Evolutionary conservation across 768 basidiomycete species (phyloP).

Genomic region (Suillus variegatus): DNA sequence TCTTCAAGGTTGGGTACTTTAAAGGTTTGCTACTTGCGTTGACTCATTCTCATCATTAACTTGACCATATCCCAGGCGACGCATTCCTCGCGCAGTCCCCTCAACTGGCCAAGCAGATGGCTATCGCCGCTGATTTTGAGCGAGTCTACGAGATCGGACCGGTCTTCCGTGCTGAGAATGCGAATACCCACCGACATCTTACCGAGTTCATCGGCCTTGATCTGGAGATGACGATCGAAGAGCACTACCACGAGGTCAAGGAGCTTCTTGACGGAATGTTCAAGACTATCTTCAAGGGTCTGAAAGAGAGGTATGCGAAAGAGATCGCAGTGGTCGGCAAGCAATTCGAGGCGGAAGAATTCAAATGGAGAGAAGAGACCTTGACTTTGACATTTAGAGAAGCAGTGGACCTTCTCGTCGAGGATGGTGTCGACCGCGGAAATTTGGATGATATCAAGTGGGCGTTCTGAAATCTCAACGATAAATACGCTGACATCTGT

Average conservation of each 20-base stretch:
- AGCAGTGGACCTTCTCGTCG: slow-evolving; percentile 83
- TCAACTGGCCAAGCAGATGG: slow-evolving; percentile 99
- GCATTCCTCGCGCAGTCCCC: slow-evolving; percentile 97
- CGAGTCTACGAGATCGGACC: slow-evolving; percentile 96
- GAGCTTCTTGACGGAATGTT: slow-evolving; percentile 89
- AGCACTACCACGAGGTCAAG: slow-evolving; percentile 98
- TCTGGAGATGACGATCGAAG: slow-evolving; percentile 98
- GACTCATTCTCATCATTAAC: slow-evolving; percentile 4
- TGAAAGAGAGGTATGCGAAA: slow-evolving; percentile 71
- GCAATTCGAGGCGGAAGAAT: slow-evolving; percentile 95
- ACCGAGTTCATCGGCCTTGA: slow-evolving; percentile 99
- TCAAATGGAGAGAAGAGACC: slow-evolving; percentile 93
- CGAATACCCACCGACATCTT: slow-evolving; percentile 96
- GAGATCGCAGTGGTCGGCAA: slow-evolving; percentile 82
- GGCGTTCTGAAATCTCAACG: slow-evolving; percentile 24
- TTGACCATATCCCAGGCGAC: slow-evolving; percentile 50
- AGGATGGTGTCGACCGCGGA: slow-evolving; percentile 80
- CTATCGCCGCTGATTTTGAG: slow-evolving; percentile 97
- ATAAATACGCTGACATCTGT: slow-evolving; percentile 10
- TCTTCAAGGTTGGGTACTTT: slow-evolving; percentile 98
- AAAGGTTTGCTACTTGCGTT: slow-evolving; percentile 54
- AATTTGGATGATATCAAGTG: slow-evolving; percentile 89
- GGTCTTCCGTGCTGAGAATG: slow-evolving; percentile 97
- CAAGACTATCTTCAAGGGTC: slow-evolving; percentile 80
- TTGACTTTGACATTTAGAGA: slow-evolving; percentile 83